Evolutionary conservation across 2,329 filamentous ascomycete species (phyloP).

Genomic region (Fusarium burgessii): DNA sequence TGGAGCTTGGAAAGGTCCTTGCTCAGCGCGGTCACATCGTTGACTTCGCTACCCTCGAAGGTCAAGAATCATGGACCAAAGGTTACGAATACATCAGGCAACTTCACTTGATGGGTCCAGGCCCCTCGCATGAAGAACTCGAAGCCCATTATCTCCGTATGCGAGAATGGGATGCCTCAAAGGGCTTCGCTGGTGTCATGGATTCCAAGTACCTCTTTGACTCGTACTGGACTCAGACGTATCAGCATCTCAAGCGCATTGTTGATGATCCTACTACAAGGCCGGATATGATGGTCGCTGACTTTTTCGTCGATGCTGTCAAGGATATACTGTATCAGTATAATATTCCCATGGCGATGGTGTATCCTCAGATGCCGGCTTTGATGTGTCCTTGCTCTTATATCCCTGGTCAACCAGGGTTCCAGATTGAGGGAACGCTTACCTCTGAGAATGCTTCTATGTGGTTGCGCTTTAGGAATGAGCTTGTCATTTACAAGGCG

Average conservation of each 20-base stretch:
- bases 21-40: constrained; percentile 47
- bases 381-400: constrained; percentile 52
- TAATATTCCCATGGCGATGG: constrained; percentile 51
- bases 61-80: constrained; percentile 51
- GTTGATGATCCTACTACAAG: constrained; percentile 32
- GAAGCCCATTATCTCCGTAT: constrained; percentile 50
- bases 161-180: constrained; percentile 47
- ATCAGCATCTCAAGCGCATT: constrained; percentile 28
- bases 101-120: constrained; percentile 48
- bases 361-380: constrained; percentile 56
- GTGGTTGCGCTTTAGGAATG: constrained; percentile 52
- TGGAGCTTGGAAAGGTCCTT: not conserved
- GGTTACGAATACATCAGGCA: constrained; percentile 46
- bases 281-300: constrained; percentile 55
- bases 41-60: constrained; percentile 52
- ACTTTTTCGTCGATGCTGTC: constrained; percentile 57
- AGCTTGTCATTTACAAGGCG: constrained; percentile 47
- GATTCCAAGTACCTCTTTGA: constrained; percentile 51
- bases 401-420: constrained; percentile 55
- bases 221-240: constrained; percentile 50
- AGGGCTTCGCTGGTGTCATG: constrained; percentile 47
- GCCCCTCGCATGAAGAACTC: constrained; percentile 41
- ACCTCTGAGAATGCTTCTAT: constrained; percentile 54
- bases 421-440: constrained; percentile 53
- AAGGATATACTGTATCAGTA: constrained; percentile 53